Conservation (phyloP, 2,329 filamentous ascomycete genomes). For the Pseudohalonectria lignicola region DNA sequence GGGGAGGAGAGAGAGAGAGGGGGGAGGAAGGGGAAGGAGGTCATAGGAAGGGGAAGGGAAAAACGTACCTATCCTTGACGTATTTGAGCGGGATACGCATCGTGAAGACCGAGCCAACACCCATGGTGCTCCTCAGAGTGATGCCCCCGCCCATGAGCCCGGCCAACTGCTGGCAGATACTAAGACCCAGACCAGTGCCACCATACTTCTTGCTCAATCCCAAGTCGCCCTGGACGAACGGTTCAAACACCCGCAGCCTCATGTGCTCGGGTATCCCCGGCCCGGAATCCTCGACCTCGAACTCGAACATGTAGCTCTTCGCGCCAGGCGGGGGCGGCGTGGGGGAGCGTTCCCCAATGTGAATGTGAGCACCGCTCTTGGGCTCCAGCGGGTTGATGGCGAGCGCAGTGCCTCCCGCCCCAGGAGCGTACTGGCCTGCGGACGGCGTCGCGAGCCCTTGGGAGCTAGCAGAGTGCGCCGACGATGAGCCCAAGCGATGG, state of each 20-base stretch:
- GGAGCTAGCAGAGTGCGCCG: conserved; percentile 39
- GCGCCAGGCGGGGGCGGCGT: conserved; percentile 51
- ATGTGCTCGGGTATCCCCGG: conserved; percentile 72
- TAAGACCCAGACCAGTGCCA: conserved; percentile 77
- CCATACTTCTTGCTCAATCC: conserved; percentile 84
- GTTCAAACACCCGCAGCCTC: conserved; percentile 80
- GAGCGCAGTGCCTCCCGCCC: conserved; percentile 37
- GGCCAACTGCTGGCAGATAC: conserved; percentile 81
- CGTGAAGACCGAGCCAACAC: conserved; percentile 68
- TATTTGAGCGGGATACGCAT: conserved; percentile 75
- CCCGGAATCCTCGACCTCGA: conserved; percentile 80
- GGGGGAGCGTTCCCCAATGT: conserved; percentile 42
- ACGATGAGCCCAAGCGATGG: conserved; percentile 34
- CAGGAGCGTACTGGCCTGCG: conserved; percentile 13
- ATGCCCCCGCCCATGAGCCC: conserved; percentile 74
- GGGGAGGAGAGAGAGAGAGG: no score
- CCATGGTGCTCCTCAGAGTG: conserved; percentile 57
- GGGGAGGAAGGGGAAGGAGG: background rate
- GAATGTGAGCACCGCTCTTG: conserved; percentile 26
- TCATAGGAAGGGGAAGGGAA: background rate
- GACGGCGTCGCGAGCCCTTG: conserved; percentile 16
- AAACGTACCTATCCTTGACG: conserved; percentile 51
- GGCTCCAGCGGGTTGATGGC: conserved; percentile 53
- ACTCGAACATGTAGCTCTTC: conserved; percentile 66
- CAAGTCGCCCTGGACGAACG: conserved; percentile 87